Evolutionary conservation across 768 basidiomycete species (phyloP).

Genomic region (Kwoniella sp.): DNA sequence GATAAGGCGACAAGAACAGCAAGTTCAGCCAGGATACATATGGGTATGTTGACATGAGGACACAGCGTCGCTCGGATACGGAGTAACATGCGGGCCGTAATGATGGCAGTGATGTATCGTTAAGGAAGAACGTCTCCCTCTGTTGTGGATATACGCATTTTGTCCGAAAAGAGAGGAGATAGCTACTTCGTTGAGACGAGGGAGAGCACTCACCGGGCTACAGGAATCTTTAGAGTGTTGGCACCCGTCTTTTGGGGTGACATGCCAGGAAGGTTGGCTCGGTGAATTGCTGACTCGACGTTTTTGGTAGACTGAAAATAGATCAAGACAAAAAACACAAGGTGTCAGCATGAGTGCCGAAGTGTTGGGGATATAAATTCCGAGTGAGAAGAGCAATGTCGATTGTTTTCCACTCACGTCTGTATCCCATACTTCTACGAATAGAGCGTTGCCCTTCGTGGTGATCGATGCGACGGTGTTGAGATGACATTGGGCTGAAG

Average conservation of each 20-base stretch:
- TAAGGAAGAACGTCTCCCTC: not conserved
- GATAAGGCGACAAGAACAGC: too few species aligned
- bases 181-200: too few species aligned
- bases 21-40: conserved; percentile 4
- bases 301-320: conserved; percentile 42
- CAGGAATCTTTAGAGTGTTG: conserved; percentile 50
- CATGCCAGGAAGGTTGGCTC: conserved; percentile 55
- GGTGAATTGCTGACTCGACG: conserved; percentile 54
- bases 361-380: not conserved
- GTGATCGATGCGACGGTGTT: conserved; percentile 53
- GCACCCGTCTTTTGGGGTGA: conserved; percentile 49
- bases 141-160: too few species aligned
- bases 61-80: too few species aligned
- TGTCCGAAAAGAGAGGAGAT: too few species aligned
- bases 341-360: not conserved
- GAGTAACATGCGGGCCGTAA: not conserved
- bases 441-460: conserved; percentile 44
- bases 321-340: too few species aligned
- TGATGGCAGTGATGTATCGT: not conserved
- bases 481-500: conserved; percentile 34
- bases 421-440: conserved; percentile 54
- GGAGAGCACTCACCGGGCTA: conserved; percentile 44
- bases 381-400: not conserved
- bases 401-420: conserved; percentile 44
- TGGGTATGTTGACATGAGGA: too few species aligned